Conservation (phyloP, 257 asterid species). For the Forsythia viridissima region DNA sequence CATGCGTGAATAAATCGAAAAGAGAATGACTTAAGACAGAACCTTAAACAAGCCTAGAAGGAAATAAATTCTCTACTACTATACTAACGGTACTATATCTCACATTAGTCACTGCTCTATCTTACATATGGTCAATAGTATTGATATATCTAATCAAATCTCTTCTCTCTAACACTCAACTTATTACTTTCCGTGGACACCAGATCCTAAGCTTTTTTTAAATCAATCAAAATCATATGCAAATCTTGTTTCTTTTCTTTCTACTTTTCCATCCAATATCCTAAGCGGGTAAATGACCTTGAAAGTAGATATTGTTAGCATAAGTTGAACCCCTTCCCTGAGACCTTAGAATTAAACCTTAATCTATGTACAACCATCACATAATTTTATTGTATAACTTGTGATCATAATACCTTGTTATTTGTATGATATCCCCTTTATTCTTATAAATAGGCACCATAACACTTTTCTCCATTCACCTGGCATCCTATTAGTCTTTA, state of each 20-base stretch:
- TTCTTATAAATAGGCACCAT: not conserved
- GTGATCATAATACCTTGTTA: not conserved
- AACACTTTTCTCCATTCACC: not conserved
- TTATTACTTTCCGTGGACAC: not conserved
- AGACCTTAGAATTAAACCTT: not conserved
- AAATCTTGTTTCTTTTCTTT: constrained; percentile 1
- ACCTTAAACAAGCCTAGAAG: not conserved
- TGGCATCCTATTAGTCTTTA: not conserved
- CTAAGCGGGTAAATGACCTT: not conserved
- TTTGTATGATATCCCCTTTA: not conserved
- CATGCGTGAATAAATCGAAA: not conserved
- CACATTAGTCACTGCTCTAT: not conserved
- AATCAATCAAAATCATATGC: not conserved
- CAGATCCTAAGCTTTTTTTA: not conserved
- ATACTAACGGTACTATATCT: not conserved
- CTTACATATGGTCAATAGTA: not conserved
- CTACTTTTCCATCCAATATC: not conserved
- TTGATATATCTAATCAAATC: not conserved
- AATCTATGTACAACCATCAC: not conserved
- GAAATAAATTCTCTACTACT: not conserved
- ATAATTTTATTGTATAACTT: not conserved
- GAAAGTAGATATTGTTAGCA: not conserved
- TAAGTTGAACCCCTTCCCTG: not conserved
- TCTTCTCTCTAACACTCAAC: too few species aligned
- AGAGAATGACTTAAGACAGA: not conserved